These are phyloP conservation scores for Vitis cinerea DNA, from an alignment of 164 flowering plant species.

Conservation along the genomic window DNA sequence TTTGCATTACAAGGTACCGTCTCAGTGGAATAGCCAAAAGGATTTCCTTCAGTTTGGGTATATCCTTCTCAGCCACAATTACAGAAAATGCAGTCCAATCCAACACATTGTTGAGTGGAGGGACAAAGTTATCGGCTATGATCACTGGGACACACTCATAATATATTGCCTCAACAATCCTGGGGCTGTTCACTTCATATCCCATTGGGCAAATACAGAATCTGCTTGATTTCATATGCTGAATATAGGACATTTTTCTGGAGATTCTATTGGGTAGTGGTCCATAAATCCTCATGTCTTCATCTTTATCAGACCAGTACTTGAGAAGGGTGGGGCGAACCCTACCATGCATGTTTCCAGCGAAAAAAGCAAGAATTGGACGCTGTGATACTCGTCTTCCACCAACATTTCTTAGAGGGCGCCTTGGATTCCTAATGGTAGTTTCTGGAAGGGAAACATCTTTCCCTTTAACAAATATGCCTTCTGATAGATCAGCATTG, in stretches of 20 bases:
- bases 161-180: slow-evolving; percentile 73
- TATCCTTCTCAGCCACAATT: slow-evolving; percentile 60
- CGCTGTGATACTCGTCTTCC: slow-evolving; percentile 68
- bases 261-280: slow-evolving; percentile 46
- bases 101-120: slow-evolving; percentile 54
- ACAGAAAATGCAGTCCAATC: slow-evolving; percentile 71
- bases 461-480: slow-evolving; percentile 45
- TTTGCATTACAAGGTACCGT: slow-evolving; percentile 49
- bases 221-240: slow-evolving; percentile 75
- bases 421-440: slow-evolving; percentile 44
- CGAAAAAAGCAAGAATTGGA: slow-evolving; percentile 68
- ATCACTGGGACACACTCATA: slow-evolving; percentile 77
- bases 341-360: slow-evolving; percentile 66
- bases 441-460: slow-evolving; percentile 79
- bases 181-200: slow-evolving; percentile 74
- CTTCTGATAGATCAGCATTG: slow-evolving; percentile 66
- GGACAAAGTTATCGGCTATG: slow-evolving; percentile 65
- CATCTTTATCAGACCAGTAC: slow-evolving; percentile 55
- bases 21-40: slow-evolving; percentile 50
- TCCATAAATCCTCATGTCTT: slow-evolving; percentile 63
- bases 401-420: slow-evolving; percentile 50
- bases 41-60: slow-evolving; percentile 65
- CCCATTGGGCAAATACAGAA: slow-evolving; percentile 78
- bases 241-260: slow-evolving; percentile 47
- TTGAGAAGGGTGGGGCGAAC: slow-evolving; percentile 61